Base-by-base conservation (phyloP, 345 rosid genomes). In the Crucihimalaya himalaica region DNA sequence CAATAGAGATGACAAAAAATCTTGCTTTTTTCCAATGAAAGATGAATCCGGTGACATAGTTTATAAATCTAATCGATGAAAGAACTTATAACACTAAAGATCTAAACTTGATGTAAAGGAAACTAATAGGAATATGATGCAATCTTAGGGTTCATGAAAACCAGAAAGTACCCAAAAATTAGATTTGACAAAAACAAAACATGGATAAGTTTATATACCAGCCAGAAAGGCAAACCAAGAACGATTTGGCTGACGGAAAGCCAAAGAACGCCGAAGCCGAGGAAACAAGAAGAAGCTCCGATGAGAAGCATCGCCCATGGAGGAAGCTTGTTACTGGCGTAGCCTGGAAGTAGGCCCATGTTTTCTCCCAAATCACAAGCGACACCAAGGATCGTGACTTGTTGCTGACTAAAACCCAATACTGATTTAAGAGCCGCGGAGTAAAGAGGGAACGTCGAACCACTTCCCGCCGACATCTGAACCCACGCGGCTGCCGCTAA, bases 401-500 rank as follows among this genome's bases (percentile, higher is more conserved):
- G 97, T 71, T 85, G 96, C 81, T 95, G 99, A 37, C 45, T 90
- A 63, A 80, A 86, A 1, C 98, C 98, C 77, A 90, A 37, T 0
- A 90, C 94, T 32, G 88, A 86, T 83, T 95, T 95, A 25, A 95
- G 74, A 1, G 91, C 80, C 5, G 89, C 50, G 4, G 98, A 90
- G 77, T 84, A 95, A 13, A 95, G 90, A 3, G 98, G 92, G 83
- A 95, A 95, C 78, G 84, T 95, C 78, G 81, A 78, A 29, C 68
- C 59, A 76, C 73, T 90, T 46, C 94, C 99, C 0, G 97, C 91
- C 0, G 91, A 78, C 45, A 89, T 65, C 76, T 88, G 81, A 28
- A 96, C 89, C 98, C 99, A 92, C 0, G 88, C 84, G 6, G 99
- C 99, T 0, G 99, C 98, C 0, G 94, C 96, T 20, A 92, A 82